phyloP scores from a whole-genome alignment of 2,329 filamentous ascomycete genomes.

The Penicillium sp. region DNA sequence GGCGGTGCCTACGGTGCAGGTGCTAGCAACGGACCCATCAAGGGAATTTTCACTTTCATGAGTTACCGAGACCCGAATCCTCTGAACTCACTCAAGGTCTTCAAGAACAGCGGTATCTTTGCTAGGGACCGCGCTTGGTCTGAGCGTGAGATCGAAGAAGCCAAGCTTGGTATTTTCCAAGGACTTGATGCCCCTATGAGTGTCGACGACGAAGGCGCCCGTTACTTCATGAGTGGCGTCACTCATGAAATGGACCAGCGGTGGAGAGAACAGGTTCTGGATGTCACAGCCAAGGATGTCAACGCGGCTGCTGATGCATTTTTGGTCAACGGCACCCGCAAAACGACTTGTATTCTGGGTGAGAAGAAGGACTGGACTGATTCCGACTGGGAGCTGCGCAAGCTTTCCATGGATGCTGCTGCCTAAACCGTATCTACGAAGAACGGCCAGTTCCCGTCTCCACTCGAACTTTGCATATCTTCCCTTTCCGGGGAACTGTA shows the following conservation, averaged over 20 bases:
- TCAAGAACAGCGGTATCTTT: slow-evolving; percentile 77
- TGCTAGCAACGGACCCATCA: slow-evolving; percentile 73
- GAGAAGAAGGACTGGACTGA: slow-evolving; percentile 74
- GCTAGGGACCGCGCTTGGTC: slow-evolving; percentile 78
- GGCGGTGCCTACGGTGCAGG: slow-evolving; percentile 94
- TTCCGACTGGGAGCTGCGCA: slow-evolving; percentile 69
- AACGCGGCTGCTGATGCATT: slow-evolving; percentile 76
- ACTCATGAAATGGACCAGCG: slow-evolving; percentile 85
- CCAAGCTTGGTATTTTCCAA: slow-evolving; percentile 94
- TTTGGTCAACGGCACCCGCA: slow-evolving; percentile 62
- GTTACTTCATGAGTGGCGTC: slow-evolving; percentile 76
- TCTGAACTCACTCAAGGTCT: slow-evolving; percentile 78
- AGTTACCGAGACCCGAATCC: slow-evolving; percentile 97
- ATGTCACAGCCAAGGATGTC: slow-evolving; percentile 78
- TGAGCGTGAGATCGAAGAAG: slow-evolving; percentile 84
- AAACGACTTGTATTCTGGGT: slow-evolving; percentile 71
- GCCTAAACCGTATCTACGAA: slow-evolving; percentile 17
- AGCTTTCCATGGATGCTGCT: slow-evolving; percentile 59
- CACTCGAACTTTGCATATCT: background rate
- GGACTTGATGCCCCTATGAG: slow-evolving; percentile 80
- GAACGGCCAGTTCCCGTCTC: background rate
- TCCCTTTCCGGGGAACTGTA: slow-evolving; percentile 2
- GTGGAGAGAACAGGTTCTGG: slow-evolving; percentile 77
- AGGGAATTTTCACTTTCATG: slow-evolving; percentile 89
- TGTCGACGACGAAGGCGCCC: slow-evolving; percentile 84